Conservation (phyloP, 2,329 filamentous ascomycete genomes). For the Cladosporium oxysporum region DNA sequence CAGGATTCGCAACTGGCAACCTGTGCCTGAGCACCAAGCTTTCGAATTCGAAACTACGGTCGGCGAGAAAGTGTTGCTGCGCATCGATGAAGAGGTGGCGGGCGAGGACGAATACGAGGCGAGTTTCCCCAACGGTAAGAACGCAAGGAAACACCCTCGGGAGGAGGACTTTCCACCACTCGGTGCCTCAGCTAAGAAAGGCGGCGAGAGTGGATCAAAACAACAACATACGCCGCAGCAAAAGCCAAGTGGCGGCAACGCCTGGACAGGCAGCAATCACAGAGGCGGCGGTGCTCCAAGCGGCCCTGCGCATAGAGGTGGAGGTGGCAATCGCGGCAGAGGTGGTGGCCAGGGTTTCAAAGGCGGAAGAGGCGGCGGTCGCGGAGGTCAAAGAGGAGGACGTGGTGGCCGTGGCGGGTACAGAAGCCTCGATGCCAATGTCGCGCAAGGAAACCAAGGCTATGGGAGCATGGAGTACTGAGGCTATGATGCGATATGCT, state of each 20-base stretch:
- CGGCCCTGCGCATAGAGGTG: slow-evolving; percentile 35
- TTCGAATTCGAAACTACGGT: slow-evolving; percentile 81
- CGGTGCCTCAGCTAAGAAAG: slow-evolving; percentile 35
- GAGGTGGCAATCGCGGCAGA: slow-evolving; percentile 45
- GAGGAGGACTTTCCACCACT: slow-evolving; percentile 52
- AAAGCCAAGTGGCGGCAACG: slow-evolving; percentile 38
- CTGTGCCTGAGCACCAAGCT: slow-evolving; percentile 68
- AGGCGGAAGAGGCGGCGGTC: slow-evolving; percentile 29
- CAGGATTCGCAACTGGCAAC: slow-evolving; percentile 81
- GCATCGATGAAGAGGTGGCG: slow-evolving; percentile 72
- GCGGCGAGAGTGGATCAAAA: slow-evolving; percentile 38
- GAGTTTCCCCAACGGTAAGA: slow-evolving; percentile 32
- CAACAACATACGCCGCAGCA: slow-evolving; percentile 16
- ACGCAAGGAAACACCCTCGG: slow-evolving; percentile 64
- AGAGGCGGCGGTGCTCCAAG: slow-evolving; percentile 43
- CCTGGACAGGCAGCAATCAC: slow-evolving; percentile 47
- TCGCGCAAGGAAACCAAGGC: slow-evolving; percentile 35
- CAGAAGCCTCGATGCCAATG: slow-evolving; percentile 47
- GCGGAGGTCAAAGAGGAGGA: slow-evolving; percentile 30
- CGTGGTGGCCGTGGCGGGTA: slow-evolving; percentile 41
- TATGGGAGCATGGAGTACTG: slow-evolving; percentile 41
- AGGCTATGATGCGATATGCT: background rate
- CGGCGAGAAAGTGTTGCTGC: slow-evolving; percentile 80
- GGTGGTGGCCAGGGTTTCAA: slow-evolving; percentile 40
- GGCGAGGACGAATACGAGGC: slow-evolving; percentile 63